phyloP scores from a whole-genome alignment of 257 asterid species.

The Solanum appendiculatum region DNA sequence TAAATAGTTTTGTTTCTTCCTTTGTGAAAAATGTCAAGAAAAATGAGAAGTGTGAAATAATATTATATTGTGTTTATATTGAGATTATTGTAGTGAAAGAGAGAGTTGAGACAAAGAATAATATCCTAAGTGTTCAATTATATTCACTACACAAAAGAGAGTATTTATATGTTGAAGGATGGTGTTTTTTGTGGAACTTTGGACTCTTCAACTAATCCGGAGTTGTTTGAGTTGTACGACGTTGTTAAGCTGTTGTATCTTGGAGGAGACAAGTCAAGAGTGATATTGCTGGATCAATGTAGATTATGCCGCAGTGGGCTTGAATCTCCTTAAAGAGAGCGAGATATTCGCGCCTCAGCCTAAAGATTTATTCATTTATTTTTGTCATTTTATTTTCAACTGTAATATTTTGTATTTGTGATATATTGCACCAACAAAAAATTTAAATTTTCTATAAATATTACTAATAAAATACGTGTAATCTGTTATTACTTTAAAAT shows the following conservation, averaged over 20 bases:
- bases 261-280: background rate
- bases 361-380: no score
- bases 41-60: background rate
- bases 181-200: background rate
- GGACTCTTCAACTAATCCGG: background rate
- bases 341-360: no score
- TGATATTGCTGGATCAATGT: background rate
- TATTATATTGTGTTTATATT: no score
- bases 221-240: background rate
- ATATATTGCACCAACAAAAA: no score
- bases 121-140: background rate
- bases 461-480: no score
- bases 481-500: no score
- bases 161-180: background rate
- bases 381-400: no score
- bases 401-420: no score
- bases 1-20: background rate
- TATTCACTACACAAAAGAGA: background rate
- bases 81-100: background rate
- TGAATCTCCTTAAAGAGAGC: background rate
- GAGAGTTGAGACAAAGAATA: background rate
- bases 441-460: no score
- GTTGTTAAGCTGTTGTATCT: background rate
- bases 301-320: background rate
- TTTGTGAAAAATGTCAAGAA: background rate